A percentile compares a stretch with the other conserved stretches of the same genome.
phyloP scores from a whole-genome alignment of 768 basidiomycete genomes.

The Boletales sp. region DNA sequence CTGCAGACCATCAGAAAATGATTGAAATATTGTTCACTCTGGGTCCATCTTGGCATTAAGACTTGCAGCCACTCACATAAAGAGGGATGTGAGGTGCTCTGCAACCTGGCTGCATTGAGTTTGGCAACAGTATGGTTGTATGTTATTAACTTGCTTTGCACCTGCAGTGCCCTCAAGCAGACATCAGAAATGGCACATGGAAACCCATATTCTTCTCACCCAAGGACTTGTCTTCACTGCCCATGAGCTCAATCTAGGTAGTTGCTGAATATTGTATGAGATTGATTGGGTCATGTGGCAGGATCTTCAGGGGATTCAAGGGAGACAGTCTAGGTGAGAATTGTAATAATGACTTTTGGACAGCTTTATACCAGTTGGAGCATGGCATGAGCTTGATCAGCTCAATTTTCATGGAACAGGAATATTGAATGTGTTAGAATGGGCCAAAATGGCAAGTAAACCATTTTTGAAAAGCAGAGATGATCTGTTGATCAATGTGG shows the following conservation, averaged over 20 bases:
- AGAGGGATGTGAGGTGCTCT: slow-evolving; percentile 73
- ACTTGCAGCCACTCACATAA: slow-evolving; percentile 65
- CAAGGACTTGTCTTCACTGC: slow-evolving; percentile 51
- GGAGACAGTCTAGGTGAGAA: no score
- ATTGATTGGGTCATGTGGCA: no score
- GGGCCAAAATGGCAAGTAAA: no score
- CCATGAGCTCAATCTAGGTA: slow-evolving; percentile 56
- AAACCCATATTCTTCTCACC: slow-evolving; percentile 61
- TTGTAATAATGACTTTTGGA: no score
- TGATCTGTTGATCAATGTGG: no score
- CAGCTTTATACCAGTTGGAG: no score
- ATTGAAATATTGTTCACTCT: background rate
- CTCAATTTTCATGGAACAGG: no score
- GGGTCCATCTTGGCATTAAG: slow-evolving; percentile 50
- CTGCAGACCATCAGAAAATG: slow-evolving; percentile 26
- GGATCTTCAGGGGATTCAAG: no score
- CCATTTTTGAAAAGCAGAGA: no score
- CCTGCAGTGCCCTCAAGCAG: slow-evolving; percentile 64
- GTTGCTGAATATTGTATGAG: no score
- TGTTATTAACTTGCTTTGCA: slow-evolving; percentile 94
- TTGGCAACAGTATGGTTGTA: slow-evolving; percentile 83
- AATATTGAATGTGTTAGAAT: no score
- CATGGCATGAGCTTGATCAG: no score
- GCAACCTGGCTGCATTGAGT: slow-evolving; percentile 69
- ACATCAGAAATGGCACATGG: slow-evolving; percentile 51